Evolutionary conservation across 1,139 yeast species (phyloP).

Genomic region (Wickerhamiella infanticola): DNA sequence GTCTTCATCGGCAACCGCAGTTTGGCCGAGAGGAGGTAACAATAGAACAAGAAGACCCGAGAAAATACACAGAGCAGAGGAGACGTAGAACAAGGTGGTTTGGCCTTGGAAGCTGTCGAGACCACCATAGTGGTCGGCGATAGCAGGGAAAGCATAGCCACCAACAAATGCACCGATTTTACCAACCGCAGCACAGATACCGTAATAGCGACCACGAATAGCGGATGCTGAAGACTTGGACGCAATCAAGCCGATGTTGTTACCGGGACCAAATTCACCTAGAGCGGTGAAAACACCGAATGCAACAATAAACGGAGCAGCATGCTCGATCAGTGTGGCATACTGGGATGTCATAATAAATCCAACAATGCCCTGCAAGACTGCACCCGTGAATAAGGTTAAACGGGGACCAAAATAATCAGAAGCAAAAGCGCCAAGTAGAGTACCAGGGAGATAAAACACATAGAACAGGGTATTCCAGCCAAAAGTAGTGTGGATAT

Average conservation of each 20-base stretch:
- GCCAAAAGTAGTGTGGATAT: slow-evolving; percentile 61
- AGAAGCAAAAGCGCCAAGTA: slow-evolving; percentile 66
- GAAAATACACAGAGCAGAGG: slow-evolving; percentile 59
- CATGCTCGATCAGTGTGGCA: slow-evolving; percentile 36
- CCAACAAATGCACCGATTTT: slow-evolving; percentile 90
- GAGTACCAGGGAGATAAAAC: slow-evolving; percentile 81
- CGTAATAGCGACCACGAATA: slow-evolving; percentile 80
- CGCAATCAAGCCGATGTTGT: slow-evolving; percentile 76
- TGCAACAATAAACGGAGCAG: slow-evolving; percentile 69
- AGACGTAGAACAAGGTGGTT: slow-evolving; percentile 69
- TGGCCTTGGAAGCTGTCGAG: slow-evolving; percentile 34
- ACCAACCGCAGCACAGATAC: slow-evolving; percentile 81
- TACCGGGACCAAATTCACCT: slow-evolving; percentile 94
- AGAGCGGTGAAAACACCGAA: slow-evolving; percentile 74
- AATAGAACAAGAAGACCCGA: slow-evolving; percentile 56
- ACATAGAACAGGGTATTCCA: slow-evolving; percentile 84
- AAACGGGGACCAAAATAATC: slow-evolving; percentile 83
- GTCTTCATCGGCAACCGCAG: slow-evolving; percentile 69
- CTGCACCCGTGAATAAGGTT: slow-evolving; percentile 54
- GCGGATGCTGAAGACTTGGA: slow-evolving; percentile 79
- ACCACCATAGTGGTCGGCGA: slow-evolving; percentile 41
- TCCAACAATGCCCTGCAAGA: slow-evolving; percentile 66
- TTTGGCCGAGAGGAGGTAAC: slow-evolving; percentile 72
- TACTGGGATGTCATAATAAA: slow-evolving; percentile 69
- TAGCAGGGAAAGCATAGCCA: slow-evolving; percentile 70